Percentiles rank a stretch among this genome's conserved stretches.
These are phyloP conservation scores for Boletus pseudopeckii DNA, from an alignment of 768 basidiomycete genomes.

Conservation along the genomic window DNA sequence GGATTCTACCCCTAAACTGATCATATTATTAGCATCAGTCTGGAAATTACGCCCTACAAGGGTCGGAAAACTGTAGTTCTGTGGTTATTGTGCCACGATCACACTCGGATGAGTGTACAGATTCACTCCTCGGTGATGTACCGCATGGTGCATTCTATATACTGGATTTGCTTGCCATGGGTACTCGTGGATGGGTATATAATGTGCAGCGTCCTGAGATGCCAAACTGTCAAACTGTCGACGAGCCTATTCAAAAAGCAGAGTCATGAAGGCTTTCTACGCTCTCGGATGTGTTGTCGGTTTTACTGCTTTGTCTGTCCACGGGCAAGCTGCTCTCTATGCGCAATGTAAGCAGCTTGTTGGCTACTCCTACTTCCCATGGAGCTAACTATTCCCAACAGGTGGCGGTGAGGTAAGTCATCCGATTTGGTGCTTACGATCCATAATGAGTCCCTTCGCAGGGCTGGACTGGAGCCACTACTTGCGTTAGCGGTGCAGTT, in stretches of 20 bases:
- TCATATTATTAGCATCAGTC: not conserved
- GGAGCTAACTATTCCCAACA: not conserved
- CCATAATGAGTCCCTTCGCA: not conserved
- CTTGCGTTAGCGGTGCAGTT: constrained; percentile 5
- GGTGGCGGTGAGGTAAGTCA: constrained; percentile 8
- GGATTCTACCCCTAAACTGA: not conserved
- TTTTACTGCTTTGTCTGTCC: not conserved
- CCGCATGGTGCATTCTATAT: not conserved
- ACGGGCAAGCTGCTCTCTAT: constrained; percentile 9
- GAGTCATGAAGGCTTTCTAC: constrained; percentile 1
- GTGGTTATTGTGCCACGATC: not conserved
- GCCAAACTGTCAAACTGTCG: not conserved
- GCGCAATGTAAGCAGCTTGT: constrained; percentile 6
- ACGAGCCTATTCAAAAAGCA: not conserved
- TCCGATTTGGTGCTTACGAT: not conserved
- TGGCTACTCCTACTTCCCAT: not conserved
- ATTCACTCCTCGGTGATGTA: not conserved
- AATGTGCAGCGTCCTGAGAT: not conserved
- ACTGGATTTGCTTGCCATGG: not conserved
- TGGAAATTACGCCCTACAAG: not conserved
- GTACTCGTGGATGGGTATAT: not conserved
- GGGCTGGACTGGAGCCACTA: constrained; percentile 9
- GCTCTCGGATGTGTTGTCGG: constrained; percentile 2
- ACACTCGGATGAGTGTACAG: not conserved
- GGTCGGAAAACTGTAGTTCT: not conserved